Evolutionary conservation across 2,329 filamentous ascomycete species (phyloP).

Genomic region (Cladosporium austrohemisphaericum): DNA sequence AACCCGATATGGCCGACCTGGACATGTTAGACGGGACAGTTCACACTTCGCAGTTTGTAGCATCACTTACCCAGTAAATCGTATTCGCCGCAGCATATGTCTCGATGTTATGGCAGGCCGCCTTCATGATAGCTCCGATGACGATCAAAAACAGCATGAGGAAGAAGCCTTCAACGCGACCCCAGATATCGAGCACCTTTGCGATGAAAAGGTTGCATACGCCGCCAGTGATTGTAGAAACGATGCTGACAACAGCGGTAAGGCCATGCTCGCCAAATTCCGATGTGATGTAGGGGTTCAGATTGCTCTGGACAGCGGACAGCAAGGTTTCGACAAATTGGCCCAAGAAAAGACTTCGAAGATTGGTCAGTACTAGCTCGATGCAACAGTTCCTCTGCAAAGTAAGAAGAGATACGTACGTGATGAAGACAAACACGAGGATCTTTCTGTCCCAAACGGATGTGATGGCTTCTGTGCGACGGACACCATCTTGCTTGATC

Average conservation of each 20-base stretch:
- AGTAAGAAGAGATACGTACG: background rate
- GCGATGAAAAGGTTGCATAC: constrained; percentile 52
- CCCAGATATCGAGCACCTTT: constrained; percentile 65
- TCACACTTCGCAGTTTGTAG: background rate
- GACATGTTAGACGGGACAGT: background rate
- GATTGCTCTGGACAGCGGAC: constrained; percentile 39
- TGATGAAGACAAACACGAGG: constrained; percentile 11
- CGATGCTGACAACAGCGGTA: constrained; percentile 34
- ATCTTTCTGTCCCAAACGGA: constrained; percentile 20
- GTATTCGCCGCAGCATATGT: constrained; percentile 31
- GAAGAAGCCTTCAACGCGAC: constrained; percentile 61
- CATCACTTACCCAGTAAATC: constrained; percentile 36
- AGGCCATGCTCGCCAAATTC: constrained; percentile 34
- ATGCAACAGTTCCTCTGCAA: background rate
- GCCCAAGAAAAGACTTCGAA: constrained; percentile 44
- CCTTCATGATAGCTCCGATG: constrained; percentile 29
- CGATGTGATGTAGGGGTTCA: constrained; percentile 41
- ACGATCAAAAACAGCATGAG: constrained; percentile 52
- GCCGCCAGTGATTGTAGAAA: constrained; percentile 36
- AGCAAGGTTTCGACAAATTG: constrained; percentile 49
- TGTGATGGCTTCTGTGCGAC: constrained; percentile 19
- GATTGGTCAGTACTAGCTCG: background rate
- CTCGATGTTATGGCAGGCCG: constrained; percentile 26
- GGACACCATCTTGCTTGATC: constrained; percentile 18
- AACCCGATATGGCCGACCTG: constrained; percentile 29